phyloP scores from a whole-genome alignment of 306 rosid species.

The Ceratonia siliqua region DNA sequence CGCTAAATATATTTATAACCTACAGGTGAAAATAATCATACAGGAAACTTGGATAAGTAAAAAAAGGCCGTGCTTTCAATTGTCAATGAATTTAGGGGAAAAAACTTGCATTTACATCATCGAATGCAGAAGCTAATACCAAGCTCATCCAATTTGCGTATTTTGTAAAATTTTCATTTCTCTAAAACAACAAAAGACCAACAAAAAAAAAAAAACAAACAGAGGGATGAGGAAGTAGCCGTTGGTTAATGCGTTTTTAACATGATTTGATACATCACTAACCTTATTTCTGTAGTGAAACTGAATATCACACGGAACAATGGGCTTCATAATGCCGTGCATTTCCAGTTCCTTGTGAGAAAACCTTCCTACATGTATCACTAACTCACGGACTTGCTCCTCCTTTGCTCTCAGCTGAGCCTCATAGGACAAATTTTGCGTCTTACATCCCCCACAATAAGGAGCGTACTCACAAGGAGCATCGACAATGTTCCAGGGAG shows the following conservation, averaged over 20 bases:
- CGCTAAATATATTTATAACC: neutral
- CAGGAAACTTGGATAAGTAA: neutral
- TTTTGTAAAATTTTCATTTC: neutral
- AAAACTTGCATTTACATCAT: neutral
- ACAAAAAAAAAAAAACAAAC: neutral
- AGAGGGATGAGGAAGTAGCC: neutral
- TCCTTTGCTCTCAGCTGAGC: slow-evolving; percentile 89
- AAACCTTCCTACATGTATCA: slow-evolving; percentile 75
- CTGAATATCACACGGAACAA: slow-evolving; percentile 84
- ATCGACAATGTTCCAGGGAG: slow-evolving; percentile 73
- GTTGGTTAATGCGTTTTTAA: neutral
- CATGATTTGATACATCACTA: slow-evolving; percentile 4
- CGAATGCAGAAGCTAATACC: neutral
- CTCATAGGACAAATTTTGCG: slow-evolving; percentile 74
- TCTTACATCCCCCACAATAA: slow-evolving; percentile 93
- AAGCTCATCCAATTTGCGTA: neutral
- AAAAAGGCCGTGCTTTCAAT: neutral
- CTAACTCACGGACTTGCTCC: slow-evolving; percentile 77
- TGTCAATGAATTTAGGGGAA: neutral
- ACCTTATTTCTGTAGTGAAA: slow-evolving; percentile 97
- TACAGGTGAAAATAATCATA: neutral
- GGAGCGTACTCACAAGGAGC: slow-evolving; percentile 94
- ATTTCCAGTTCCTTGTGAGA: slow-evolving; percentile 54
- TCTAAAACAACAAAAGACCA: too few relatives aligned
- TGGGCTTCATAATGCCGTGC: slow-evolving; percentile 57